phyloP scores from a whole-genome alignment of 129 eudicot species.

The Logfia minima region DNA sequence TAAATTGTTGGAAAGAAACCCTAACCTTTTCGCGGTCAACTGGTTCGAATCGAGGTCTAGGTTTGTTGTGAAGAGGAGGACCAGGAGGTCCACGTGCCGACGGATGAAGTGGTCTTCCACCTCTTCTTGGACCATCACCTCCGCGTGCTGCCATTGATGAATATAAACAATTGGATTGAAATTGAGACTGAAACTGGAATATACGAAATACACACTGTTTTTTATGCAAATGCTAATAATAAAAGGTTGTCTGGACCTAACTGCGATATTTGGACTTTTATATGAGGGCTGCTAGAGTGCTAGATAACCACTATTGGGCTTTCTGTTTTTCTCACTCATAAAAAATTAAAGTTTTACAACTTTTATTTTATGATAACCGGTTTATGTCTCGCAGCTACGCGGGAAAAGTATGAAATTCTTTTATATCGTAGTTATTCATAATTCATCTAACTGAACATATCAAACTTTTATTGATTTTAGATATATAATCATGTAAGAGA shows the following conservation, averaged over 20 bases:
- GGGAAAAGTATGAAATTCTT: no score
- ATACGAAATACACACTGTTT: neutral
- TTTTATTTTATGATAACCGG: no score
- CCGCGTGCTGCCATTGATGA: constrained; percentile 47
- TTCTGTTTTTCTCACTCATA: neutral
- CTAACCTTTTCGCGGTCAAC: constrained; percentile 93
- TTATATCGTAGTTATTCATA: no score
- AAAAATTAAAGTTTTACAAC: no score
- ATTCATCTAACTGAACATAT: no score
- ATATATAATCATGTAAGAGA: no score
- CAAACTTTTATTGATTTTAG: no score
- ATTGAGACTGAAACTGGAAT: constrained; percentile 1
- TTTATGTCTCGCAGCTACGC: no score
- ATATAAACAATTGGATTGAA: no score
- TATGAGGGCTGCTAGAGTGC: neutral
- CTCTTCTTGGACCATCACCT: constrained; percentile 61
- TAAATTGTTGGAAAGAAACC: neutral
- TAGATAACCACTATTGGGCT: neutral
- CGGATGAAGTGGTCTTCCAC: constrained; percentile 50
- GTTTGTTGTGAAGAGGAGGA: constrained; percentile 48
- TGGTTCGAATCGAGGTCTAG: constrained; percentile 52
- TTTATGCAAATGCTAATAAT: neutral
- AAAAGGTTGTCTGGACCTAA: constrained; percentile 1
- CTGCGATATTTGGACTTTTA: neutral
- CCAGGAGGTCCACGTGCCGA: constrained; percentile 62